A percentile compares a stretch with the other conserved stretches of the same genome.
These are phyloP conservation scores for Guadua angustifolia DNA, from an alignment of 176 grass and related monocot genomes.

Conservation along the genomic window DNA sequence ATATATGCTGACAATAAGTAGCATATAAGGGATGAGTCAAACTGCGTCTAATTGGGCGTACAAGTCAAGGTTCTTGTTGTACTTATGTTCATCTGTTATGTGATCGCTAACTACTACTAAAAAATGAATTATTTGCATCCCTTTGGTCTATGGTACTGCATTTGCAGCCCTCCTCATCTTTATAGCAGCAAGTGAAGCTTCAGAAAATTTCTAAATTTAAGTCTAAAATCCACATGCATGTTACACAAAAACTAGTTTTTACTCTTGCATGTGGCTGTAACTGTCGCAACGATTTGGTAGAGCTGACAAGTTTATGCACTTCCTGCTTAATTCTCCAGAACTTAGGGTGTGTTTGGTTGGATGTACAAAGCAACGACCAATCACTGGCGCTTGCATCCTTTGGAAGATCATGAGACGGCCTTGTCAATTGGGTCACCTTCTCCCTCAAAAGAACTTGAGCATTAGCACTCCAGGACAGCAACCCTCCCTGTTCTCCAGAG, in stretches of 20 bases:
- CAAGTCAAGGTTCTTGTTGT: no score
- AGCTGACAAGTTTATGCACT: constrained; percentile 18
- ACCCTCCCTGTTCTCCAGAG: constrained; percentile 13
- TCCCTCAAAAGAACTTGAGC: constrained; percentile 46
- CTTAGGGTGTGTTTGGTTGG: no score
- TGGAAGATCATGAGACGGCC: constrained; percentile 34
- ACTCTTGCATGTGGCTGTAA: neutral
- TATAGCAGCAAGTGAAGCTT: neutral
- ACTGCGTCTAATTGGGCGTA: no score
- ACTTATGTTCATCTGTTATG: neutral
- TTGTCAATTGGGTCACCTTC: constrained; percentile 40
- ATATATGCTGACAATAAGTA: no score
- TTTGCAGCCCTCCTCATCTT: neutral
- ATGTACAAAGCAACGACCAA: no score
- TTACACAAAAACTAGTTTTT: neutral
- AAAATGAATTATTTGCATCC: no score
- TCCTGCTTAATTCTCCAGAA: neutral
- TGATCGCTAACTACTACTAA: no score
- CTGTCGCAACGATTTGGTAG: constrained; percentile 27
- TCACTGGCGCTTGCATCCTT: constrained; percentile 17
- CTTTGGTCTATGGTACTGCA: no score
- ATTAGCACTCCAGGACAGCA: constrained; percentile 36
- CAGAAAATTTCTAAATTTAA: neutral
- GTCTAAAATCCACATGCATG: neutral
- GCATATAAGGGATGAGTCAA: no score